Base-by-base conservation (phyloP, 2,329 filamentous ascomycete genomes). In the Pseudogymnoascus sp. region DNA sequence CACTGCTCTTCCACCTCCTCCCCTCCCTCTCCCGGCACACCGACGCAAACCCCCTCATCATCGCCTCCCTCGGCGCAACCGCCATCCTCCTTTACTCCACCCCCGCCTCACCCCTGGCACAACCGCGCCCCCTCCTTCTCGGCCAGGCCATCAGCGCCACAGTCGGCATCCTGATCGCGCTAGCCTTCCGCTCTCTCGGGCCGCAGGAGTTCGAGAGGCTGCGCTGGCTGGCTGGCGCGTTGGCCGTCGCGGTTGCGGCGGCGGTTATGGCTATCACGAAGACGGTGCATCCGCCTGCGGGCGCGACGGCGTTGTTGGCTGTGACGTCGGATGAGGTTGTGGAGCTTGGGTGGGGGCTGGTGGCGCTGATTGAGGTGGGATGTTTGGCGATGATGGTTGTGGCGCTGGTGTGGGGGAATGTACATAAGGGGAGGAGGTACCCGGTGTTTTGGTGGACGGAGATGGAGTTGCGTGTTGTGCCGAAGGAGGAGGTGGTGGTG, bases 81-180 rank as follows among this genome's bases (percentile, higher is more conserved):
- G 87, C 88, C 12, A 85, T 91, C n/a, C 79, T 91, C 35, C 81
- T 88, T 67, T 91, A 88, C 71, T 84, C 85, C 66, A 78, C 82
- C 52, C 85, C 90, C 65, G 83, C 88, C 57, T 86, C 86, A 0
- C 86, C 88, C 0, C 79, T 91, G 26, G 78, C 87, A 0, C 88
- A 91, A 67, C 88, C 88, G 0, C 83, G 88, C 21, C 89, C 86
- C 70, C 79, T 82, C 39, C 70, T 91, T 12, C 62, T 85, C 5
- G 84, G 86, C n/a, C 87, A 91, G 68, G 59, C 87, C 28, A 39
- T 77, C 84, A 1, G n/a, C n/a, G 78, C 82, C 9, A 35, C 83
- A 3, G 74, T 85, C 33, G 87, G 86, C 8, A 77, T 89, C 10
- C 71, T 74, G 26, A 77, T 89, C 57, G 77, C 78, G 57, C 89